Evolutionary conservation across 257 asterid species (phyloP).

Genomic region (Salvia miltiorrhiza): DNA sequence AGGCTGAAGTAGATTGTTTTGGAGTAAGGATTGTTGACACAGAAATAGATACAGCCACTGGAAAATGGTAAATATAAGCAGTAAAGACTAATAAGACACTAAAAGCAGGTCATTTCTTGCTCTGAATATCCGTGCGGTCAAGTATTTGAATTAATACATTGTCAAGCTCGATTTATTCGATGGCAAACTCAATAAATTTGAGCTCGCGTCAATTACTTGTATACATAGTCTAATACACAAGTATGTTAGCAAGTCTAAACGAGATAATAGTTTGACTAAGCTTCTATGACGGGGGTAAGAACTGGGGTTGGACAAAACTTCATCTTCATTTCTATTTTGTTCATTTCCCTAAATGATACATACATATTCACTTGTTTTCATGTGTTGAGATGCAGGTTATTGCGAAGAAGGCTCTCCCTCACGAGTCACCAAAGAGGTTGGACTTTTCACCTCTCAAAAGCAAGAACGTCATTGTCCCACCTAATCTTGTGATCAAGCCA

Average conservation of each 20-base stretch:
- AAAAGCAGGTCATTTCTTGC: neutral
- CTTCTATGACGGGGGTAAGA: neutral
- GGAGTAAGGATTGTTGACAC: neutral
- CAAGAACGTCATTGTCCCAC: constrained; percentile 56
- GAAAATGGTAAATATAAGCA: neutral
- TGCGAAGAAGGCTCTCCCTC: constrained; percentile 30
- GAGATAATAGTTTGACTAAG: neutral
- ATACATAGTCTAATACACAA: neutral
- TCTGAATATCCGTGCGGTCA: neutral
- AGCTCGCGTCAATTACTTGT: neutral
- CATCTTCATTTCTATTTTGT: too few relatives aligned
- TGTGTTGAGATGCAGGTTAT: constrained; percentile 27
- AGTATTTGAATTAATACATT: neutral
- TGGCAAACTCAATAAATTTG: neutral
- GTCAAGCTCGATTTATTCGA: neutral
- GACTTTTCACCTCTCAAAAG: constrained; percentile 55
- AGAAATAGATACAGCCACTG: neutral
- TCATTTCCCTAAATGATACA: neutral
- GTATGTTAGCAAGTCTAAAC: neutral
- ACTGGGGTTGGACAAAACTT: neutral
- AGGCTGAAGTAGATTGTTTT: neutral
- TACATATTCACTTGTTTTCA: neutral
- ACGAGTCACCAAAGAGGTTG: constrained; percentile 35
- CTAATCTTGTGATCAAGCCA: constrained; percentile 40
- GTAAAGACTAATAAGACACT: neutral